A percentile compares a stretch with the other conserved stretches of the same genome.
phyloP scores from a whole-genome alignment of 1,284 basidiomycete genomes.

The Tilletiopsis washingtonensis region DNA sequence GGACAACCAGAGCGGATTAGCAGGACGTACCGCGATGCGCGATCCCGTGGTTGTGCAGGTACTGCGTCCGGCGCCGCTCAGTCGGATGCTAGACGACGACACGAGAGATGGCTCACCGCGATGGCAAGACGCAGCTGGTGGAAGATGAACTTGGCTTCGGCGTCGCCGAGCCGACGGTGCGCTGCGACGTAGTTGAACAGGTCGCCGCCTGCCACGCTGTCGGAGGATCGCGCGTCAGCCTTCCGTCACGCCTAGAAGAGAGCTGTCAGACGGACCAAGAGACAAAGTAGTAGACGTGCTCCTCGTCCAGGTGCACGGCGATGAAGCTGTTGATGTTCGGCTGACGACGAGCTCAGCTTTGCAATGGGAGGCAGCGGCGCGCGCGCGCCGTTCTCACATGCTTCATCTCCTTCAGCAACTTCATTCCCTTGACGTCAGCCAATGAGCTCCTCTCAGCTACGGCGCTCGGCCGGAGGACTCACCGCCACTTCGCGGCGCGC shows the following conservation, averaged over 20 bases:
- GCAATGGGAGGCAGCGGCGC: no score
- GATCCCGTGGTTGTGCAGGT: not conserved
- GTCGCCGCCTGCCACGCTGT: not conserved
- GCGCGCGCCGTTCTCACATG: no score
- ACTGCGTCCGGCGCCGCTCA: not conserved
- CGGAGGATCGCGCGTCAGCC: not conserved
- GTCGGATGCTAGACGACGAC: not conserved
- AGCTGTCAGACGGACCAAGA: not conserved
- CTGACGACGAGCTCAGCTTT: no score
- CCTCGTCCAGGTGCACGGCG: not conserved
- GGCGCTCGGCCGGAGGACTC: no score
- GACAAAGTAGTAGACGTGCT: not conserved
- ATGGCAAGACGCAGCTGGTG: not conserved
- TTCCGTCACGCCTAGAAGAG: not conserved
- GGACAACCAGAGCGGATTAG: no score
- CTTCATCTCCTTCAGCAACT: no score
- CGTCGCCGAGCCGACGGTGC: not conserved
- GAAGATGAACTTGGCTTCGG: not conserved
- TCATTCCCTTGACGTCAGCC: no score
- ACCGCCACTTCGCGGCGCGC: not conserved
- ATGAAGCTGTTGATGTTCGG: not conserved
- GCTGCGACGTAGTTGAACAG: not conserved
- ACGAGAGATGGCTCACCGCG: not conserved
- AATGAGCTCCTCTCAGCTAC: no score
- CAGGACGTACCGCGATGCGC: constrained; percentile 1